Evolutionary conservation across 2,329 filamentous ascomycete genomes (phyloP), one percentile per base, ranked within the genome.

Genomic region (Bipolaris gigantea): DNA sequence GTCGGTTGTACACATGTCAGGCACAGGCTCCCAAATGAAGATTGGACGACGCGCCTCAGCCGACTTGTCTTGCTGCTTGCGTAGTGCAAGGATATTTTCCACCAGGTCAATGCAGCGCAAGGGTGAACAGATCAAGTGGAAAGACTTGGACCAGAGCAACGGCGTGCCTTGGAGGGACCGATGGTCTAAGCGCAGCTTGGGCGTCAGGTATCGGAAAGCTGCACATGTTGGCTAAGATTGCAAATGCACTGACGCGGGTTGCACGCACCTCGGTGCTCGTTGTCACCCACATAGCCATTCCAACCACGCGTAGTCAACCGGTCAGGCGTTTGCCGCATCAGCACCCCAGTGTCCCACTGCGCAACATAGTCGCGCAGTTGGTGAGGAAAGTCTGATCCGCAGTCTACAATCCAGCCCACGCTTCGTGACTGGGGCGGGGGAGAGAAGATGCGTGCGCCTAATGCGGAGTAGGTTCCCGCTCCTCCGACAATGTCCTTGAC

Each of bases 21-120:
- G 94, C 1, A 97, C 89, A 0, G 94, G 94, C 72, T 99, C 94
- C 93, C 93, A 99, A 48, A 97, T 85, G 71, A 97, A 90, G 6
- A 92, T 75, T 1, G 92, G 89, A 43, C 78, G 66, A 10, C 66
- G 56, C 1, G 13, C 40, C 39, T 35, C 56, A 55, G 33, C 50
- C 53, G 21, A 9, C 46, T 34, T 15, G 56, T 65, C 32, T 77
- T 58, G 23, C 39, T 70, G 66, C 32, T 73, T 64, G 44, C 85
- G 81, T 41, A 78, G 71, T 4, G 79, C 76, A 5, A 86, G 78
- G 55, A 97, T 89, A n/a, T 86, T 83, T 1, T 83, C 75, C 19
- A 94, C 86, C 19, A 96, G 82, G 50, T 89, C 83, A 43, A 90
- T 86, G 73, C 91, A 96, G 39, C 93, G 84, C 1, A 78, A 75